Conservation (phyloP, 202 grass and related monocot species). For the Zoysia matrella region DNA sequence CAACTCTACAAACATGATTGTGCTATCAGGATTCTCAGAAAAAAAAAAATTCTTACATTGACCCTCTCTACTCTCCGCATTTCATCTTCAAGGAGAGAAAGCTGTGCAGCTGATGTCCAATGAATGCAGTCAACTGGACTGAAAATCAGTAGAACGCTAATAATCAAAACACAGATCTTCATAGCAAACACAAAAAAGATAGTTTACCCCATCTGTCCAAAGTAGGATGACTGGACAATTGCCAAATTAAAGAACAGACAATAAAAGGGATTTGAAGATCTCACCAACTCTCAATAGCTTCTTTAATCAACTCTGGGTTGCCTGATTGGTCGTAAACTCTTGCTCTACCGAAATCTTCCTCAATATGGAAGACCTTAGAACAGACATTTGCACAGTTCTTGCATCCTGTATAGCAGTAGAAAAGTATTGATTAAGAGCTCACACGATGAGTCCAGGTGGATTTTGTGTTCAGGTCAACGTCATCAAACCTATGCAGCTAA, state of each 20-base stretch:
- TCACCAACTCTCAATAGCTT: conserved; percentile 95
- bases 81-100: conserved; percentile 97
- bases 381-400: too few relatives aligned
- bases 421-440: conserved; percentile 6
- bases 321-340: conserved; percentile 61
- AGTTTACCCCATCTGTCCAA: neutral
- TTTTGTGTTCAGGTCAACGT: conserved; percentile 3
- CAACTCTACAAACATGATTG: conserved; percentile 3
- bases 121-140: conserved; percentile 56
- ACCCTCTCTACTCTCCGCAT: conserved; percentile 96
- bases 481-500: conserved; percentile 57
- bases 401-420: neutral
- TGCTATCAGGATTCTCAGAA: neutral
- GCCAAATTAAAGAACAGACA: conserved; percentile 12
- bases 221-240: neutral
- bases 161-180: neutral
- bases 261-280: conserved; percentile 9
- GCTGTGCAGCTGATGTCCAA: conserved; percentile 91
- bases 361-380: too few relatives aligned
- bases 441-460: neutral
- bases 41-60: conserved; percentile 64
- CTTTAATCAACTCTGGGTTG: conserved; percentile 58
- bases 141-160: conserved; percentile 49
- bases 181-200: neutral
- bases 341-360: too few relatives aligned